Evolutionary conservation across 2,329 filamentous ascomycete genomes (phyloP).

Genomic region (Diaporthe eres): DNA sequence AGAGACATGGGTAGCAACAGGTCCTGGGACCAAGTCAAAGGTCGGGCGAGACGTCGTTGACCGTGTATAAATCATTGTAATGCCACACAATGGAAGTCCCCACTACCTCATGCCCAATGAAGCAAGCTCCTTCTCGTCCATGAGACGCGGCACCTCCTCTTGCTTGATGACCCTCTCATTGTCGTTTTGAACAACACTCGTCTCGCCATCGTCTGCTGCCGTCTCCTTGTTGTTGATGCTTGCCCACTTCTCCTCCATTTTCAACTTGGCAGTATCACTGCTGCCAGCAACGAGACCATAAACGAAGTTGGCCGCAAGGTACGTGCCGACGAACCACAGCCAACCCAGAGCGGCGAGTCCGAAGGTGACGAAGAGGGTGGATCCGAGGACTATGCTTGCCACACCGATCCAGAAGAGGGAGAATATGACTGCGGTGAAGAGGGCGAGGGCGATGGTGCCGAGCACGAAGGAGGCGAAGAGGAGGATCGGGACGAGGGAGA

Average conservation of each 20-base stretch:
- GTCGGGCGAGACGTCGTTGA: too few species aligned
- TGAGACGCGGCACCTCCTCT: too few species aligned
- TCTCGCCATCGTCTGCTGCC: not conserved
- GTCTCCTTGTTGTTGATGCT: conserved; percentile 23
- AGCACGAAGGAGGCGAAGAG: conserved; percentile 78
- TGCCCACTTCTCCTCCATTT: conserved; percentile 37
- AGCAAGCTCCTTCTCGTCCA: too few species aligned
- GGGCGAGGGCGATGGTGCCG: conserved; percentile 73
- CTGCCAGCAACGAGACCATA: conserved; percentile 53
- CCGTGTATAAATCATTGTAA: not conserved
- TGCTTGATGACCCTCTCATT: not conserved
- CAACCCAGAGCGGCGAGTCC: conserved; percentile 75
- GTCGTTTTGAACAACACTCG: not conserved
- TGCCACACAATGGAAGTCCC: too few species aligned
- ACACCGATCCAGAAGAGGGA: conserved; percentile 77
- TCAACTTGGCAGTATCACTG: not conserved
- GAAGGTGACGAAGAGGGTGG: conserved; percentile 76
- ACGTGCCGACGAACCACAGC: conserved; percentile 75
- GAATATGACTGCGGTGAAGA: conserved; percentile 75
- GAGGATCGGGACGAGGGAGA: conserved; percentile 76
- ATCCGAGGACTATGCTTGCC: conserved; percentile 77
- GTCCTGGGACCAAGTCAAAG: not conserved
- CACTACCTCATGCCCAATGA: not conserved
- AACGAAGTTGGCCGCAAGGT: conserved; percentile 62
- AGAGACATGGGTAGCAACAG: not conserved